phyloP scores from a whole-genome alignment of 805 yeast species.

The Schwanniomyces yamadae region DNA sequence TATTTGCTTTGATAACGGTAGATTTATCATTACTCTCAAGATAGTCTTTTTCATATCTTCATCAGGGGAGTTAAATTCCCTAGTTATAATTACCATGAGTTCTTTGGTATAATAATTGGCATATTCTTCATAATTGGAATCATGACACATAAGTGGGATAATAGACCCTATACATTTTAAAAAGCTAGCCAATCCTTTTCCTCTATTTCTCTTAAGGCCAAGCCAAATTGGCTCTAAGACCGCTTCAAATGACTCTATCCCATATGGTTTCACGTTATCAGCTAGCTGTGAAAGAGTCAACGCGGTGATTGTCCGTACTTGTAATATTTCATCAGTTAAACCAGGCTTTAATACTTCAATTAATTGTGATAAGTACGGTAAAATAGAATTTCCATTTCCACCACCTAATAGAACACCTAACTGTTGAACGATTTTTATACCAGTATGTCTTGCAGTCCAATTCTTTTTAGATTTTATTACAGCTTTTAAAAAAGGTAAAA shows the following conservation, averaged over 20 bases:
- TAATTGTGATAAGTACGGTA: constrained; percentile 70
- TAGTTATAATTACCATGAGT: constrained; percentile 59
- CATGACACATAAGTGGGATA: constrained; percentile 76
- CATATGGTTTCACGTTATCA: constrained; percentile 81
- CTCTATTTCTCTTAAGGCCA: constrained; percentile 75
- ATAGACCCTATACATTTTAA: constrained; percentile 74
- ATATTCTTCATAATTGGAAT: constrained; percentile 57
- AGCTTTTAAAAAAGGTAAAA: constrained; percentile 80
- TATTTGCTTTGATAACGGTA: constrained; percentile 61
- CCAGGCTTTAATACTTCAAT: constrained; percentile 60
- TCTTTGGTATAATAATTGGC: constrained; percentile 76
- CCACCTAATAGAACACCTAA: constrained; percentile 67
- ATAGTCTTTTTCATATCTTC: constrained; percentile 83
- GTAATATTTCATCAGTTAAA: constrained; percentile 64
- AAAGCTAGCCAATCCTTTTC: constrained; percentile 72
- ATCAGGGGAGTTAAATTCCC: constrained; percentile 80
- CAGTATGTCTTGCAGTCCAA: constrained; percentile 84
- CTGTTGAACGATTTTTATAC: constrained; percentile 73
- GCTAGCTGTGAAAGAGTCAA: constrained; percentile 72
- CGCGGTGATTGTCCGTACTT: constrained; percentile 70
- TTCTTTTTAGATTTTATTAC: constrained; percentile 73
- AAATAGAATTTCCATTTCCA: constrained; percentile 48
- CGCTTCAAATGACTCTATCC: constrained; percentile 80
- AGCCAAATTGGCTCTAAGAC: constrained; percentile 76
- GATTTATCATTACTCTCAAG: constrained; percentile 61